Evolutionary conservation across 2,329 filamentous ascomycete genomes (phyloP).

Genomic region (Fusarium marasasianum): DNA sequence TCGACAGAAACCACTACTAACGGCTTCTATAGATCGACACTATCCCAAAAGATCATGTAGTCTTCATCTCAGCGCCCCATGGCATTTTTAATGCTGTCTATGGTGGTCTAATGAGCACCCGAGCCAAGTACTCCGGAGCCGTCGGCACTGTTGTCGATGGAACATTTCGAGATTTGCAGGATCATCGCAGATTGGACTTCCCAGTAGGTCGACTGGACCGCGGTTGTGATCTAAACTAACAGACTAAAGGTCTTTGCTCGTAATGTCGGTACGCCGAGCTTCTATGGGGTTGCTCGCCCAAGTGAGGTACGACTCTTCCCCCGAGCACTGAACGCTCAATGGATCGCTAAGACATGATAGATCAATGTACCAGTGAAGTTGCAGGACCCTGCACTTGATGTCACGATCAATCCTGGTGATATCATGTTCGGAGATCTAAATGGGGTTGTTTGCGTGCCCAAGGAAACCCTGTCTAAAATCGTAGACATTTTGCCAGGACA

Average conservation of each 20-base stretch:
- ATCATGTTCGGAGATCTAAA: conserved; percentile 14
- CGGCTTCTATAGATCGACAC: background rate
- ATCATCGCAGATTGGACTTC: conserved; percentile 15
- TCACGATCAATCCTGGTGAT: background rate
- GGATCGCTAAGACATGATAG: background rate
- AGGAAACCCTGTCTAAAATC: background rate
- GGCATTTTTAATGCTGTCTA: conserved; percentile 20
- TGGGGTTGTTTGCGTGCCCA: conserved; percentile 20
- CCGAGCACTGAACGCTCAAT: rapidly evolving
- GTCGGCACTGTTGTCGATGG: conserved; percentile 18
- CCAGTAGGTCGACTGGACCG: background rate
- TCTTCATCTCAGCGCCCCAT: conserved; percentile 21
- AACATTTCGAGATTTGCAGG: conserved; percentile 22
- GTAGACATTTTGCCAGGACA: conserved; percentile 8
- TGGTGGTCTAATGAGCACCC: conserved; percentile 23
- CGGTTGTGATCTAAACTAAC: rapidly evolving
- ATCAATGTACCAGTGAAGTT: conserved; percentile 13
- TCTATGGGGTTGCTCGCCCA: background rate
- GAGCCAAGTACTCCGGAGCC: conserved; percentile 12
- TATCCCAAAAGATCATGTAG: background rate
- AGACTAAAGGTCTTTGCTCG: background rate
- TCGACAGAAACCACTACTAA: no score
- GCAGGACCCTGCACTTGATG: conserved; percentile 1
- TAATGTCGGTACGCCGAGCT: conserved; percentile 11
- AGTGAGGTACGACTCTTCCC: background rate